Evolutionary conservation across 371 early-diverging fungal species (phyloP).

Genomic region (Rhizopus sp.): DNA sequence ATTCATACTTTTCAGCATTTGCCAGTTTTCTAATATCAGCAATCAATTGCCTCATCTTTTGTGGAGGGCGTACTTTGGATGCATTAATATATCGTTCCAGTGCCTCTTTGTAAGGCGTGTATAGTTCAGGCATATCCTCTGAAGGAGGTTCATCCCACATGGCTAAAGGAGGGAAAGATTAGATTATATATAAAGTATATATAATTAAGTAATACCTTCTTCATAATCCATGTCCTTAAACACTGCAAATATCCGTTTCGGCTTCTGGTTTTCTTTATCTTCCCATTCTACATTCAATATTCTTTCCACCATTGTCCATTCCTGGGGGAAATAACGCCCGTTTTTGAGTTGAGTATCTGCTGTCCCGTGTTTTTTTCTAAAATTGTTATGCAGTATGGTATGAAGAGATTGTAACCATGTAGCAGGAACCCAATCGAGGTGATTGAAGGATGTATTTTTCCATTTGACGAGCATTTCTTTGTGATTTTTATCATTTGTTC

Average conservation of each 20-base stretch:
- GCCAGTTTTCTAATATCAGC: conserved; percentile 33
- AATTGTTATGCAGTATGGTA: conserved; percentile 25
- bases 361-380: conserved; percentile 22
- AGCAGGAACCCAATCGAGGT: conserved; percentile 59
- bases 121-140: conserved; percentile 29
- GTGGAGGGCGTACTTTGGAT: conserved; percentile 37
- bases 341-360: conserved; percentile 16
- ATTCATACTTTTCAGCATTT: conserved; percentile 28
- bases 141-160: conserved; percentile 41
- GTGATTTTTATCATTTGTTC: not conserved
- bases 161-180: conserved; percentile 14
- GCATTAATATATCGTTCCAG: conserved; percentile 33
- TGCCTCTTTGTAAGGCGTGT: conserved; percentile 43
- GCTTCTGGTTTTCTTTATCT: conserved; percentile 24
- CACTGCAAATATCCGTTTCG: conserved; percentile 44
- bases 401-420: conserved; percentile 40
- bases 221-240: conserved; percentile 51
- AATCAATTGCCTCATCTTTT: conserved; percentile 38
- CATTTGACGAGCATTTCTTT: conserved; percentile 51
- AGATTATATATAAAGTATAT: not conserved
- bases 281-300: conserved; percentile 48
- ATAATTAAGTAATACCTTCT: conserved; percentile 35
- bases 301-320: conserved; percentile 50
- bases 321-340: conserved; percentile 23
- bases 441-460: conserved; percentile 55